Conservation (phyloP, 306 rosid species). For the Pueraria montana region DNA sequence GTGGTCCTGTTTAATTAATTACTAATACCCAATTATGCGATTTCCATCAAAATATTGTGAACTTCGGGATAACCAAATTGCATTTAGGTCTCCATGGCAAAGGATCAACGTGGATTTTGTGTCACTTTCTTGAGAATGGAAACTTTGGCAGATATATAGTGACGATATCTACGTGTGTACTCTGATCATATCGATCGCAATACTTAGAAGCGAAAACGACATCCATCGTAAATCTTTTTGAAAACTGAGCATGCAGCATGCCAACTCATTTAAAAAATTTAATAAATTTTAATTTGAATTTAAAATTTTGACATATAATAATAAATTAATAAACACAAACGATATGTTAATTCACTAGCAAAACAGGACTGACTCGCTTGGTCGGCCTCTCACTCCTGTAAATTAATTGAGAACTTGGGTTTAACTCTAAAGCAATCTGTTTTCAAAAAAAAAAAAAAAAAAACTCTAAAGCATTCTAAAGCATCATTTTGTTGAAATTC, state of each 20-base stretch:
- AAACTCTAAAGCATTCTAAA: too few species aligned
- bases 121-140: conserved; percentile 24
- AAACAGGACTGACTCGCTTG: too few species aligned
- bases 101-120: conserved; percentile 21
- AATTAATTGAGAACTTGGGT: too few species aligned
- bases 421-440: too few species aligned
- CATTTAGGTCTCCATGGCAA: neutral
- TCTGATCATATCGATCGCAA: neutral
- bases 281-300: too few species aligned
- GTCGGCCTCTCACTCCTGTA: too few species aligned
- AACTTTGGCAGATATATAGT: neutral
- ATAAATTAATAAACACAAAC: too few species aligned
- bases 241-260: neutral
- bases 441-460: too few species aligned
- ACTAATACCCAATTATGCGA: neutral
- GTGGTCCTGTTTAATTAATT: conserved; percentile 34
- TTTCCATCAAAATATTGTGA: conserved; percentile 26
- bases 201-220: neutral
- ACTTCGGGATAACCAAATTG: neutral
- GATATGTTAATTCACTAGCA: too few species aligned
- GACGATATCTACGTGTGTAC: neutral
- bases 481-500: too few species aligned
- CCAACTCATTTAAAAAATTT: neutral
- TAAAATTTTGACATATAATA: too few species aligned
- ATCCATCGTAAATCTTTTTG: neutral